These are phyloP conservation scores for Geotrichum candidum DNA, from an alignment of 1,139 yeast genomes.

Conservation along the genomic window DNA sequence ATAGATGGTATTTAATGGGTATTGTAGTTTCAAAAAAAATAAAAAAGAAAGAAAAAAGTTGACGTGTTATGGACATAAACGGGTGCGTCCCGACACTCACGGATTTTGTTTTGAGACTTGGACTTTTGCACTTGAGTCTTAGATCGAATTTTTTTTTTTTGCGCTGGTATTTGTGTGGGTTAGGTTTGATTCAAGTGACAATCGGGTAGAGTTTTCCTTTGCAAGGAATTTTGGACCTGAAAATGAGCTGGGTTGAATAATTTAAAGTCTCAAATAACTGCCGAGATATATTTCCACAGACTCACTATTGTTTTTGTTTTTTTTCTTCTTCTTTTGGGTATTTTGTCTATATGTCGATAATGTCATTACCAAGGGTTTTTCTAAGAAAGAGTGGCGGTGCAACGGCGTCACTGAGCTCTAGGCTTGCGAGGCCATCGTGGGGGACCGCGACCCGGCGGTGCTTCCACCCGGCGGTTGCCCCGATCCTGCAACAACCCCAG, in stretches of 20 bases:
- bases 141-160: not conserved
- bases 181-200: not conserved
- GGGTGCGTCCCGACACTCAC: too few relatives aligned
- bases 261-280: not conserved
- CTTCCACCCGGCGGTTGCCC: not conserved
- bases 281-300: not conserved
- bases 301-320: too few relatives aligned
- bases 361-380: not conserved
- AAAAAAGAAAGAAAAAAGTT: too few relatives aligned
- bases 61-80: too few relatives aligned
- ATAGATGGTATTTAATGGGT: too few relatives aligned
- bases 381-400: not conserved
- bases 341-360: not conserved
- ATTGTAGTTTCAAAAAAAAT: too few relatives aligned
- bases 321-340: not conserved
- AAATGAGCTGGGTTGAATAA: not conserved
- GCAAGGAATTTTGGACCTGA: not conserved
- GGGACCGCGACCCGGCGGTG: conserved; percentile 7
- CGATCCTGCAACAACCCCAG: not conserved
- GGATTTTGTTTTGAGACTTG: not conserved
- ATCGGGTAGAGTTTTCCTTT: not conserved
- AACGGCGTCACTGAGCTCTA: not conserved
- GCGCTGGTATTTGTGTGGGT: not conserved
- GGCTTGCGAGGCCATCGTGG: conserved; percentile 6
- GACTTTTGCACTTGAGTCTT: not conserved